Evolutionary conservation across 805 yeast genomes (phyloP).

Genomic region (Lachancea fermentati): DNA sequence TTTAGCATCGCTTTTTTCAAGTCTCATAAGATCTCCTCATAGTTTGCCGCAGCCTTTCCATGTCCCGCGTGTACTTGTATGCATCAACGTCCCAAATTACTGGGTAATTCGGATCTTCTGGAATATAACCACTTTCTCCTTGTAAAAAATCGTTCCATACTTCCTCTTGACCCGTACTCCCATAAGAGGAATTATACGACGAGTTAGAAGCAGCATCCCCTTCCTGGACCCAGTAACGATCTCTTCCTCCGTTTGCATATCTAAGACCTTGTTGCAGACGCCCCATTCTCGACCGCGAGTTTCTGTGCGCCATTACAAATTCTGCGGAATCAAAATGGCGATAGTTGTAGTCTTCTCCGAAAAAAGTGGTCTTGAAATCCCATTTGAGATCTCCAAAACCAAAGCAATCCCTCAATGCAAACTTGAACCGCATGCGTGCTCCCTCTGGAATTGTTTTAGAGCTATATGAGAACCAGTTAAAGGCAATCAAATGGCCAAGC

Average conservation of each 20-base stretch:
- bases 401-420: slow-evolving; percentile 71
- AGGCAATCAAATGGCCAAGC: slow-evolving; percentile 81
- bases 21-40: slow-evolving; percentile 2
- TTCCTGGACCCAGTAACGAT: slow-evolving; percentile 69
- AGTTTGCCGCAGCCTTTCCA: slow-evolving; percentile 17
- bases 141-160: slow-evolving; percentile 25
- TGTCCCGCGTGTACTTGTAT: slow-evolving; percentile 22
- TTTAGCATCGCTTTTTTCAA: no score
- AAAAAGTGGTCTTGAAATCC: slow-evolving; percentile 66
- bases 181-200: slow-evolving; percentile 4
- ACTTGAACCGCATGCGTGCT: slow-evolving; percentile 51
- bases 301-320: slow-evolving; percentile 61
- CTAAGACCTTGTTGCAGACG: slow-evolving; percentile 80
- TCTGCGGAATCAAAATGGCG: slow-evolving; percentile 79
- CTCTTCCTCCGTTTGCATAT: slow-evolving; percentile 69
- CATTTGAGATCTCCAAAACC: slow-evolving; percentile 71
- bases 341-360: slow-evolving; percentile 74
- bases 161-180: slow-evolving; percentile 12
- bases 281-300: slow-evolving; percentile 55
- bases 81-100: slow-evolving; percentile 28
- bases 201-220: slow-evolving; percentile 12
- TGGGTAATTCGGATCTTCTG: slow-evolving; percentile 32
- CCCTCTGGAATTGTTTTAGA: slow-evolving; percentile 58
- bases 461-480: slow-evolving; percentile 69
- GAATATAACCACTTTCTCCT: slow-evolving; percentile 18